Percentiles rank a stretch among this genome's conserved stretches.
phyloP scores from a whole-genome alignment of 352 stramenopile species.

The Globisporangium orthogonon region DNA sequence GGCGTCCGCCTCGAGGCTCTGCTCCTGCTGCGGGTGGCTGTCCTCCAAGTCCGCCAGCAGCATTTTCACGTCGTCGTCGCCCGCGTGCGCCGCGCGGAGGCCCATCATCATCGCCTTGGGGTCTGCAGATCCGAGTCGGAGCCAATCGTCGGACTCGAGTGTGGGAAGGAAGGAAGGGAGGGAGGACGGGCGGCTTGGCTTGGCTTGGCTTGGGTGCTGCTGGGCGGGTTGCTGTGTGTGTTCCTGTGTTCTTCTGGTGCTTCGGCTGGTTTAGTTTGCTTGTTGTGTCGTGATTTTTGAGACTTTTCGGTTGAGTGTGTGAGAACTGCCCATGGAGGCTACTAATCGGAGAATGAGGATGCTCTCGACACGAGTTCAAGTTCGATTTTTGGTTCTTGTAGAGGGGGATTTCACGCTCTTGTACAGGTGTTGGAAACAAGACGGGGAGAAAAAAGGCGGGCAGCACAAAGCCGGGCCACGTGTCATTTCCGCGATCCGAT shows the following conservation, averaged over 20 bases:
- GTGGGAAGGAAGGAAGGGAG: no score
- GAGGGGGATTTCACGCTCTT: neutral
- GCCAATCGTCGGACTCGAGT: no score
- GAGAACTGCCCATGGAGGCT: no score
- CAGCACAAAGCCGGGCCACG: no score
- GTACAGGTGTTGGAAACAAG: neutral
- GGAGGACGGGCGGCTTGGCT: no score
- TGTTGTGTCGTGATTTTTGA: neutral
- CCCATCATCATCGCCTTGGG: slow-evolving; percentile 3
- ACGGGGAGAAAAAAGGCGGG: no score
- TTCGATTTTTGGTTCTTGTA: neutral
- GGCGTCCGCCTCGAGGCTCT: slow-evolving; percentile 12
- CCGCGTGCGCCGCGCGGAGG: neutral
- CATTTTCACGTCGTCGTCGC: neutral
- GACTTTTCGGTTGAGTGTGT: no score
- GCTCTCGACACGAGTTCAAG: neutral
- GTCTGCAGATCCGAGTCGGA: no score
- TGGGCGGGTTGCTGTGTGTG: neutral
- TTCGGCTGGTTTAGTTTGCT: neutral
- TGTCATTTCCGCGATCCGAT: neutral
- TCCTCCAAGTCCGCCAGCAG: no score
- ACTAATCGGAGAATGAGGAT: neutral
- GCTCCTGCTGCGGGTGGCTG: neutral
- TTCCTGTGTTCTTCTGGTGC: neutral
- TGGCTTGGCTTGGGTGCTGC: neutral